phyloP scores from a whole-genome alignment of 2,329 filamentous ascomycete species.

The Cladophialophora bantiana region DNA sequence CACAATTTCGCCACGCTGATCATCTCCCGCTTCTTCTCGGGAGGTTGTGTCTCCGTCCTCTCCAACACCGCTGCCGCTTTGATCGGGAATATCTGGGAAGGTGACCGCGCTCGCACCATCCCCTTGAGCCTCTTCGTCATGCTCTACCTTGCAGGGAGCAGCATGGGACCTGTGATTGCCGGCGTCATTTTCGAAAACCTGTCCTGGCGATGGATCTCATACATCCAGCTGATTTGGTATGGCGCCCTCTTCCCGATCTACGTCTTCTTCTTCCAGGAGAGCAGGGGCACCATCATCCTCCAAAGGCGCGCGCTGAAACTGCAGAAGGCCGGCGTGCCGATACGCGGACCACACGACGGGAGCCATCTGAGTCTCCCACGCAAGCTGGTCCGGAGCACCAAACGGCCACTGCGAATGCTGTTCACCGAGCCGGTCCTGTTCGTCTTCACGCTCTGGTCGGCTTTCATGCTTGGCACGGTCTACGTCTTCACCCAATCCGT shows the following conservation, averaged over 20 bases:
- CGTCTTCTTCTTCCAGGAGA: constrained; percentile 53
- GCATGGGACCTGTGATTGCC: constrained; percentile 35
- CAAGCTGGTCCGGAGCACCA: constrained; percentile 45
- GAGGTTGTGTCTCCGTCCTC: constrained; percentile 42
- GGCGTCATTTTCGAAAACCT: constrained; percentile 32
- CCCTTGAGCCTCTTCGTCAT: constrained; percentile 34
- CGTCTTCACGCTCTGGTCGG: constrained; percentile 57
- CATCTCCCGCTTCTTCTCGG: constrained; percentile 42
- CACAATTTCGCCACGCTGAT: constrained; percentile 39
- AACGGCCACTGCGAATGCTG: constrained; percentile 51
- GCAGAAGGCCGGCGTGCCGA: constrained; percentile 31
- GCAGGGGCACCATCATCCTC: constrained; percentile 57
- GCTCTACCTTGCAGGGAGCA: constrained; percentile 32
- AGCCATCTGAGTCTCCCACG: constrained; percentile 42
- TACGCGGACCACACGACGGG: constrained; percentile 31
- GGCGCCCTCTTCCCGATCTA: constrained; percentile 52
- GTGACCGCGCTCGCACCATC: constrained; percentile 39
- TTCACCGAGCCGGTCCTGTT: constrained; percentile 60
- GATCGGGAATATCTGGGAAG: constrained; percentile 43
- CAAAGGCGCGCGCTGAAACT: constrained; percentile 45
- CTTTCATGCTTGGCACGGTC: constrained; percentile 56
- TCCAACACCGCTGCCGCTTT: constrained; percentile 41
- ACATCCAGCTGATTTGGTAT: constrained; percentile 52
- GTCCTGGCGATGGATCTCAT: constrained; percentile 37
- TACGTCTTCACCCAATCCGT: constrained; percentile 60